Evolutionary conservation across 805 yeast species (phyloP), one percentile per base, ranked within the genome.

Genomic region (Yamadazyma akitaensis): DNA sequence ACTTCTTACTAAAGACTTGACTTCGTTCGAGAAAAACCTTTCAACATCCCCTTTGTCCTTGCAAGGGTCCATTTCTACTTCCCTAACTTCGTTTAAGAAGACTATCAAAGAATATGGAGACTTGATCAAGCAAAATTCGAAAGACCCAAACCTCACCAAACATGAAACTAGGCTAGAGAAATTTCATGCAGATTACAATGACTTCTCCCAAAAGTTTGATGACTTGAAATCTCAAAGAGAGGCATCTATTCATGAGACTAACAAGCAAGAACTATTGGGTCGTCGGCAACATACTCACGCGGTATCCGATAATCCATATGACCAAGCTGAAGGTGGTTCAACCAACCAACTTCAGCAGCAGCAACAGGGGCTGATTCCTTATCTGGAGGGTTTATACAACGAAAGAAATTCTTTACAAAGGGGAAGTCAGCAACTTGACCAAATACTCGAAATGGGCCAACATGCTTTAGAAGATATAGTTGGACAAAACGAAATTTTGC

Each of bases 371-470:
- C 56, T 56, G 18, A 44, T 71, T 56, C 55, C 68, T 11, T 71
- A 80, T 58, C 76, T 73, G 50, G 83, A 84, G 42, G 96, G 95
- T 0, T 65, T 88, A 47, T 71, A 76, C 51, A 80, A 84, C 51
- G 98, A 94, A 58, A 76, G 75, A 38, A 77, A 78, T 38, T 76
- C 80, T 7, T 67, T 86, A 32, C 75, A 76, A 28, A 72, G 87
- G 47, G 90, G 96, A 0, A 82, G 86, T 36, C 82, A 82, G 45
- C 96, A 88, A 61, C 69, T 94, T 50, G 99, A 94, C 61, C 89
- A 88, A 53, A 88, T 94, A 36, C 64, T 94, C 37, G 97, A 88
- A 58, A 85, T 88, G 84, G 98, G 97, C 2, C 80, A 85, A 50
- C 77, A 78, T 41, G 88, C 96, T 1, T 79, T 89, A 53, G 95